A percentile compares a stretch with the other conserved stretches of the same genome.
Evolutionary conservation across 257 asterid species (phyloP).

Genomic region (Nicotiana tomentosiformis): DNA sequence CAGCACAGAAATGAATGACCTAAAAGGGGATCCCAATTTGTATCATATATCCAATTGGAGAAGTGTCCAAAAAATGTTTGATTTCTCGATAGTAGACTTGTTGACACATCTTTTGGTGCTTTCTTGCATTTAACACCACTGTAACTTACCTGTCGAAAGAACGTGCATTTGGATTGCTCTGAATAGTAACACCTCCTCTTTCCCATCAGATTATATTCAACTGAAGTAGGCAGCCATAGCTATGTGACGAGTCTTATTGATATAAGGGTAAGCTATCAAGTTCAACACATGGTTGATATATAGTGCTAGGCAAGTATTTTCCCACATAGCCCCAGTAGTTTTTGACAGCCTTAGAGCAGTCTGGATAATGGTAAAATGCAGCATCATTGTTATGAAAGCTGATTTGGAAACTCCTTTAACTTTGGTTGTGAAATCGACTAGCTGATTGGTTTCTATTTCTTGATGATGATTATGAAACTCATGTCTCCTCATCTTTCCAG

Average conservation of each 20-base stretch:
- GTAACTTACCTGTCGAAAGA: not conserved
- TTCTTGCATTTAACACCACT: not conserved
- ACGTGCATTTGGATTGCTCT: not conserved
- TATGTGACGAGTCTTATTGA: not conserved
- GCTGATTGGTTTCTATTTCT: not conserved
- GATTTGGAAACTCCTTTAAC: not conserved
- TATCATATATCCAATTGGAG: not conserved
- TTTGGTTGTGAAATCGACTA: not conserved
- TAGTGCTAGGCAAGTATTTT: not conserved
- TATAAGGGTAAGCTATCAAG: not conserved
- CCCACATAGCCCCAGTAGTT: not conserved
- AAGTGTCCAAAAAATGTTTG: not conserved
- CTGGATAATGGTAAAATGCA: not conserved
- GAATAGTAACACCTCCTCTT: not conserved
- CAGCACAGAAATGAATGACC: not conserved
- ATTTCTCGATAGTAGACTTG: not conserved
- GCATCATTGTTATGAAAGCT: not conserved
- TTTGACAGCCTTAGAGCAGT: not conserved
- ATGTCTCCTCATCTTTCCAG: not conserved
- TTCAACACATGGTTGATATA: not conserved
- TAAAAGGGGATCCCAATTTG: not conserved
- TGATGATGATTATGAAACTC: not conserved
- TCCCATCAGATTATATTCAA: not conserved
- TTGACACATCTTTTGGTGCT: not conserved
- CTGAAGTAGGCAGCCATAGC: not conserved